Conservation (phyloP, 331 rosid genomes). For the Erythrophleum ivorense region DNA sequence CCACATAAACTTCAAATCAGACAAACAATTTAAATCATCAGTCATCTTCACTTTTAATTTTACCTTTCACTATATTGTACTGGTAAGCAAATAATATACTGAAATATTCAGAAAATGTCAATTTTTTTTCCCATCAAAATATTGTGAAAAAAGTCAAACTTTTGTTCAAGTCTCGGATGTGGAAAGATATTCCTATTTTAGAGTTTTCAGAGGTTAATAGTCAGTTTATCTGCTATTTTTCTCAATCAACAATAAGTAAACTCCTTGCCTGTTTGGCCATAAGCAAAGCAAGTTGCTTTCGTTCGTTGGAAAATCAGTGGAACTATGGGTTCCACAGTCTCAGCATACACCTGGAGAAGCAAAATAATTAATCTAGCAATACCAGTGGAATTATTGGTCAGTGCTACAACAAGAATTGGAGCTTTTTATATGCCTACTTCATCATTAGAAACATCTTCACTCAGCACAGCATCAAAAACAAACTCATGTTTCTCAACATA, state of each 20-base stretch:
- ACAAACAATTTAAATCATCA: constrained; percentile 12
- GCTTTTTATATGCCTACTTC: constrained; percentile 44
- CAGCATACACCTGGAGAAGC: constrained; percentile 64
- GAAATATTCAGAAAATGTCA: constrained; percentile 1
- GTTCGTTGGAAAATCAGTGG: constrained; percentile 76
- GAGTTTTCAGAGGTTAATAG: no score
- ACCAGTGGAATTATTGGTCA: constrained; percentile 26
- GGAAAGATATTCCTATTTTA: background rate
- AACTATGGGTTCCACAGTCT: constrained; percentile 73
- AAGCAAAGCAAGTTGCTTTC: constrained; percentile 89
- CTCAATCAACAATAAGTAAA: constrained; percentile 17
- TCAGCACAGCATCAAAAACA: constrained; percentile 72
- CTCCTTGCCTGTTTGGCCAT: constrained; percentile 80
- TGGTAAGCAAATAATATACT: background rate
- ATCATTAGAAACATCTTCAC: constrained; percentile 76
- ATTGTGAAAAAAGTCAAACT: background rate
- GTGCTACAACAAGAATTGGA: constrained; percentile 26
- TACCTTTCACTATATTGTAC: no score
- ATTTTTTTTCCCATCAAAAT: background rate
- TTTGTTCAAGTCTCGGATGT: background rate
- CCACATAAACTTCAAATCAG: constrained; percentile 8
- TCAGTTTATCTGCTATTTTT: constrained; percentile 9
- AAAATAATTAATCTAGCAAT: constrained; percentile 29
- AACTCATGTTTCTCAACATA: constrained; percentile 76
- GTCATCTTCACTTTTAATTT: no score